These are phyloP conservation scores for Amphicarpaea edgeworthii DNA, from an alignment of 306 rosid species.

Conservation along the genomic window DNA sequence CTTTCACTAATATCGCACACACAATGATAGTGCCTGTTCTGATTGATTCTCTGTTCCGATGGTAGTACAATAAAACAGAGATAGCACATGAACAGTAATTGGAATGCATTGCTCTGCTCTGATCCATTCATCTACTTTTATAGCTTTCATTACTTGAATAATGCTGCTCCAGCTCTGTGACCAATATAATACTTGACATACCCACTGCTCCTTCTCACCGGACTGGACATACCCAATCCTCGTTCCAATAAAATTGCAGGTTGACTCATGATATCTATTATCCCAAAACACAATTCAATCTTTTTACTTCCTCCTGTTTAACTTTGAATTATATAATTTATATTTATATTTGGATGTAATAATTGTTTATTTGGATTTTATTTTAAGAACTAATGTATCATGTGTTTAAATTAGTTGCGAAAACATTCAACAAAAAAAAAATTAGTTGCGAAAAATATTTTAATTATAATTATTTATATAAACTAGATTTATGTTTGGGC, in stretches of 20 bases:
- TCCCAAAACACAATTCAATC: constrained; percentile 3
- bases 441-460: too few species aligned
- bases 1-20: background rate
- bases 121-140: constrained; percentile 13
- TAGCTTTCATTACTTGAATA: constrained; percentile 1
- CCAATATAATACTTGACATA: too few species aligned
- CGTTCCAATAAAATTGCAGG: constrained; percentile 27
- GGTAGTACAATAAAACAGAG: constrained; percentile 35
- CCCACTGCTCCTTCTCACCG: background rate
- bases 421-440: too few species aligned
- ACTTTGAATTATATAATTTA: too few species aligned
- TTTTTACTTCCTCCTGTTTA: background rate
- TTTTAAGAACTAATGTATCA: too few species aligned
- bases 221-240: constrained; percentile 21
- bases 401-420: too few species aligned
- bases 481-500: too few species aligned
- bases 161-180: background rate
- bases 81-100: constrained; percentile 21
- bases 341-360: too few species aligned
- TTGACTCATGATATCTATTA: constrained; percentile 12
- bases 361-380: too few species aligned
- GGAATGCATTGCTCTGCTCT: constrained; percentile 20
- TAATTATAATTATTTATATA: too few species aligned
- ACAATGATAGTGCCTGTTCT: background rate
- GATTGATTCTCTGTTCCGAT: constrained; percentile 28